Conservation (phyloP, 2,329 filamentous ascomycete genomes). For the Pyricularia grisea region DNA sequence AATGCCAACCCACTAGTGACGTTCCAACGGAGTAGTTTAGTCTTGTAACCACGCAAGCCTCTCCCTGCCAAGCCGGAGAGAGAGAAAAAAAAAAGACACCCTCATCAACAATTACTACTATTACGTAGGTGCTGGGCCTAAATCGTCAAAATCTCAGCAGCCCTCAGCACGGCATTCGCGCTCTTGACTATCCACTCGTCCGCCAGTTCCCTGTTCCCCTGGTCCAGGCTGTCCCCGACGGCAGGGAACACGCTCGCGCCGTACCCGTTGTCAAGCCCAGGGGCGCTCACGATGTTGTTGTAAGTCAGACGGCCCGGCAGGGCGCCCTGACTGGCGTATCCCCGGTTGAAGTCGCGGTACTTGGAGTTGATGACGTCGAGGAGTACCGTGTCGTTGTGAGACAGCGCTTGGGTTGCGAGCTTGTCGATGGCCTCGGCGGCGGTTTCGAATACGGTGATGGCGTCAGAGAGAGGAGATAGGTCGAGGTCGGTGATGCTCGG, state of each 20-base stretch:
- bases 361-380: constrained; percentile 33
- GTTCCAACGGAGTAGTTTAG: not conserved
- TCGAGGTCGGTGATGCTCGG: constrained; percentile 20
- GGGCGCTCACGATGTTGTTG: constrained; percentile 35
- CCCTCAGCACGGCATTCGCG: constrained; percentile 21
- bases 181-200: constrained; percentile 25
- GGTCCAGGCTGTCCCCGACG: constrained; percentile 57
- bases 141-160: constrained; percentile 19
- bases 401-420: not conserved
- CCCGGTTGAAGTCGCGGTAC: constrained; percentile 36
- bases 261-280: constrained; percentile 35
- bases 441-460: constrained; percentile 17
- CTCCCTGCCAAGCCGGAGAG: no score
- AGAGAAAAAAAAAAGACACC: no score
- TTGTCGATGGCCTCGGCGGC: not conserved
- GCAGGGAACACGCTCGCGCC: constrained; percentile 37
- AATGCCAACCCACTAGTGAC: not conserved
- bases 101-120: no score
- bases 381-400: constrained; percentile 17
- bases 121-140: not conserved
- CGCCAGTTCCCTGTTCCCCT: constrained; percentile 24
- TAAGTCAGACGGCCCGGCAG: constrained; percentile 34
- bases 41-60: not conserved
- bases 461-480: constrained; percentile 23
- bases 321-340: constrained; percentile 37